phyloP scores from a whole-genome alignment of 768 basidiomycete species.

The Mycena amicta region DNA sequence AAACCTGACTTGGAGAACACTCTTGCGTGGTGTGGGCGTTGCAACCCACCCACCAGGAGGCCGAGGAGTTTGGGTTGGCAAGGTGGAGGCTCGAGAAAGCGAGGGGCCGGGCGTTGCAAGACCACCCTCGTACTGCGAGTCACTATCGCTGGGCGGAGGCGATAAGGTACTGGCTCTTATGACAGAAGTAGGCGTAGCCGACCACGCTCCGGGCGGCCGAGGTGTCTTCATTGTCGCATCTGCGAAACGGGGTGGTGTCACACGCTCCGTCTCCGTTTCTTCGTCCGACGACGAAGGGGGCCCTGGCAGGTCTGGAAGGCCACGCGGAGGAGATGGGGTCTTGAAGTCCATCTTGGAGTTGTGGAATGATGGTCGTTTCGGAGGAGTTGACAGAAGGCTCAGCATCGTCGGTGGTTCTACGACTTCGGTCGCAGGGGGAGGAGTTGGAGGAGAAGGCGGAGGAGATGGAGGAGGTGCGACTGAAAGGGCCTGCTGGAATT shows the following conservation, averaged over 20 bases:
- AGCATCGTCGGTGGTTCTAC: conserved; percentile 4
- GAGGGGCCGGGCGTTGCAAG: conserved; percentile 52
- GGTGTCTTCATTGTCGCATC: conserved; percentile 45
- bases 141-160: conserved; percentile 24
- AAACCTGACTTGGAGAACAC: conserved; percentile 73
- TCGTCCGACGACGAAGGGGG: conserved; percentile 65
- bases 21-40: conserved; percentile 61
- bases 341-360: conserved; percentile 51
- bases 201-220: conserved; percentile 47
- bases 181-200: conserved; percentile 30
- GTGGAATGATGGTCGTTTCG: conserved; percentile 42
- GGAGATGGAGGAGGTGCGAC: conserved; percentile 26
- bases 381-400: conserved; percentile 45
- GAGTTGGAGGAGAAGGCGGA: conserved; percentile 35
- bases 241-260: conserved; percentile 22
- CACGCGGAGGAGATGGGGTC: conserved; percentile 65
- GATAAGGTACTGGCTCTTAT: conserved; percentile 25
- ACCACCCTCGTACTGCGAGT: conserved; percentile 32
- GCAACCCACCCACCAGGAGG: conserved; percentile 68
- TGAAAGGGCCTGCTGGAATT: conserved; percentile 11
- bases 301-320: conserved; percentile 66
- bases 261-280: conserved; percentile 33
- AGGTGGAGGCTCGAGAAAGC: conserved; percentile 49
- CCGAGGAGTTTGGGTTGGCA: conserved; percentile 61
- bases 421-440: not conserved